These are phyloP conservation scores for Fusarium avenaceum DNA, from an alignment of 2,329 filamentous ascomycete genomes.

Conservation along the genomic window DNA sequence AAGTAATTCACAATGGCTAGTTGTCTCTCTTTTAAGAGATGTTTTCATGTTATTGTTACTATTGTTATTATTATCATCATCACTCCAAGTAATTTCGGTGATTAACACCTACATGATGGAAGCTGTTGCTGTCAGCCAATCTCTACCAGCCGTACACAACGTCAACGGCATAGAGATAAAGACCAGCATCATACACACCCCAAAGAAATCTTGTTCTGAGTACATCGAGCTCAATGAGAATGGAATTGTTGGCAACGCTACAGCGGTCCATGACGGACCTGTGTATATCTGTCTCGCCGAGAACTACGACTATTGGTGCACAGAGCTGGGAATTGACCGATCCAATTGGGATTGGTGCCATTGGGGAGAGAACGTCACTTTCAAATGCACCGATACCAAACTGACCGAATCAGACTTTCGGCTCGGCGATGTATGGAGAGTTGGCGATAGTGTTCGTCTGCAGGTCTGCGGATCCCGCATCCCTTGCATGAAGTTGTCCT, in stretches of 20 bases:
- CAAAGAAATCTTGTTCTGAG: neutral
- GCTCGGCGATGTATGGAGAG: slow-evolving; percentile 15
- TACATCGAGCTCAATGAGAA: slow-evolving; percentile 7
- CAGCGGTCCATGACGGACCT: slow-evolving; percentile 18
- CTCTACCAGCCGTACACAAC: neutral
- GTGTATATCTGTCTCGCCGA: slow-evolving; percentile 22
- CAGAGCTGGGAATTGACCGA: slow-evolving; percentile 6
- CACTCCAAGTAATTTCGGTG: neutral
- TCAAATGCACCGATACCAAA: neutral
- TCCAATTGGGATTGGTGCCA: slow-evolving; percentile 23
- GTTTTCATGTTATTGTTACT: neutral
- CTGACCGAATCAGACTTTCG: slow-evolving; percentile 13
- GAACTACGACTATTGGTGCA: slow-evolving; percentile 25
- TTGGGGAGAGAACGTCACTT: slow-evolving; percentile 24
- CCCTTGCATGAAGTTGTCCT: slow-evolving; percentile 22
- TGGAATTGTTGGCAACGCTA: slow-evolving; percentile 6
- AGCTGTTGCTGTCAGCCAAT: slow-evolving; percentile 9
- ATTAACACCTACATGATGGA: neutral
- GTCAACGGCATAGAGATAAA: slow-evolving; percentile 18
- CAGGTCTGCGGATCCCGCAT: slow-evolving; percentile 20
- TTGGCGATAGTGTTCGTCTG: slow-evolving; percentile 10
- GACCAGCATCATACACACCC: slow-evolving; percentile 14
- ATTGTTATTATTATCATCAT: no score
- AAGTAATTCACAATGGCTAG: neutral
- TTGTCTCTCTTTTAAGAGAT: no score